Percentiles rank a stretch among this genome's conserved stretches.
Conservation (phyloP, 1,284 basidiomycete species). For the Malassezia sp. region DNA sequence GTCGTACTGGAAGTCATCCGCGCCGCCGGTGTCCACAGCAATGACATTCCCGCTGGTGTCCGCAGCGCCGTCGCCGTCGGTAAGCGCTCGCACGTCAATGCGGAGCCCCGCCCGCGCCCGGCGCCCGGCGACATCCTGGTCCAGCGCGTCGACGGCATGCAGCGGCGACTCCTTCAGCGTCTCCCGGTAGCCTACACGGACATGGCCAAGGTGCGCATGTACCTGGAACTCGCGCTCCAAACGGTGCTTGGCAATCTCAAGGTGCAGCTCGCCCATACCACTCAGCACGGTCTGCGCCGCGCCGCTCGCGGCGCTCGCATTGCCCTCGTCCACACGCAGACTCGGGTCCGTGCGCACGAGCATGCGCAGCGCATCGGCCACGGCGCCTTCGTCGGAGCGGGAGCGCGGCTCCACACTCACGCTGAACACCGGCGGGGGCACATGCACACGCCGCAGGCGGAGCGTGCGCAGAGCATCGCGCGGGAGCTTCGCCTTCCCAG, state of each 20-base stretch:
- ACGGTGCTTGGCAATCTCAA: slow-evolving; percentile 72
- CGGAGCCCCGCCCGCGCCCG: slow-evolving; percentile 23
- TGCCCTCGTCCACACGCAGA: slow-evolving; percentile 53
- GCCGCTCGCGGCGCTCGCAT: slow-evolving; percentile 11
- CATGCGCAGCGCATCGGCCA: slow-evolving; percentile 62
- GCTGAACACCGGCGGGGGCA: slow-evolving; percentile 63
- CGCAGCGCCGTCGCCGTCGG: slow-evolving; percentile 17
- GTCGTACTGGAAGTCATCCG: neutral
- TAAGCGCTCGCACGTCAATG: slow-evolving; percentile 20
- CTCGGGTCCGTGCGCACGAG: slow-evolving; percentile 77
- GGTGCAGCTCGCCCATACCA: slow-evolving; percentile 70
- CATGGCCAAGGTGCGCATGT: slow-evolving; percentile 63
- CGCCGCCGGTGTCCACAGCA: slow-evolving; percentile 16
- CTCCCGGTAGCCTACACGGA: slow-evolving; percentile 70
- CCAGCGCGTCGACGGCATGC: slow-evolving; percentile 22
- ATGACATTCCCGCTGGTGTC: slow-evolving; percentile 28
- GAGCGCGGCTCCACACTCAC: slow-evolving; percentile 39
- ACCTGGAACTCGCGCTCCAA: slow-evolving; percentile 68
- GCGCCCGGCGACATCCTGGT: slow-evolving; percentile 34
- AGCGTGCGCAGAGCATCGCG: slow-evolving; percentile 24
- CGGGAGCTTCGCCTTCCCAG: slow-evolving; percentile 16
- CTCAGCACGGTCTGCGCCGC: slow-evolving; percentile 74
- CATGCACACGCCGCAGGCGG: slow-evolving; percentile 60
- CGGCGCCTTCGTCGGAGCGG: slow-evolving; percentile 57
- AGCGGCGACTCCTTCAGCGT: slow-evolving; percentile 50